Percentiles rank a stretch among this genome's conserved stretches.
Evolutionary conservation across 257 asterid species (phyloP).

Genomic region (Salvia splendens): DNA sequence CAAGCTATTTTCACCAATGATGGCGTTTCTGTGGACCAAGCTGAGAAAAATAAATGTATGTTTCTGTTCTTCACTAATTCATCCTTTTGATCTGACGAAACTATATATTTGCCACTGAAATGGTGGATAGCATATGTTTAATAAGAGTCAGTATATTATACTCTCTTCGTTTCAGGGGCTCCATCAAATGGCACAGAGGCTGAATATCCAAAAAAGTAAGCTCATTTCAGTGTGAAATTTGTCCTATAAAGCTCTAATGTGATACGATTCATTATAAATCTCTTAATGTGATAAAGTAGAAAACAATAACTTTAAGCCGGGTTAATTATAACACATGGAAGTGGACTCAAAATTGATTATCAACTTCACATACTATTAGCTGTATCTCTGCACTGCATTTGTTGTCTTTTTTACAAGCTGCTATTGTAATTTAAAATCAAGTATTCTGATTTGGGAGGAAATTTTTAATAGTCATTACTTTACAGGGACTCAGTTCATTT

Average conservation of each 20-base stretch:
- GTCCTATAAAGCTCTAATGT: slow-evolving; percentile 14
- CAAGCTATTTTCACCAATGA: slow-evolving; percentile 39
- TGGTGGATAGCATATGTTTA: slow-evolving; percentile 23
- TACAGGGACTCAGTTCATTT: slow-evolving; percentile 39
- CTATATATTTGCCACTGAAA: slow-evolving; percentile 28
- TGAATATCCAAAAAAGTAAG: slow-evolving; percentile 58
- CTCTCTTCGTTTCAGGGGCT: slow-evolving; percentile 51
- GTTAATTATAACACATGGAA: slow-evolving; percentile 10
- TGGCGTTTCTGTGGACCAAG: slow-evolving; percentile 35
- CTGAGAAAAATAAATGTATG: slow-evolving; percentile 49
- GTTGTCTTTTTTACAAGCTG: slow-evolving; percentile 28
- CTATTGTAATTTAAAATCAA: slow-evolving; percentile 5
- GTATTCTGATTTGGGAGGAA: slow-evolving; percentile 17
- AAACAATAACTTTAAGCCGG: slow-evolving; percentile 18
- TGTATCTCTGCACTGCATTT: slow-evolving; percentile 24
- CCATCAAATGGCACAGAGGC: slow-evolving; percentile 43
- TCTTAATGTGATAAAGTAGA: slow-evolving; percentile 12
- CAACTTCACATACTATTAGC: background rate
- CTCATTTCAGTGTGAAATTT: slow-evolving; percentile 25
- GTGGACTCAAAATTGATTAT: slow-evolving; percentile 2
- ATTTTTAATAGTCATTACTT: slow-evolving; percentile 33
- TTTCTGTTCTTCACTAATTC: slow-evolving; percentile 32
- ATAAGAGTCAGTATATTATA: slow-evolving; percentile 23
- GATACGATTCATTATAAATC: slow-evolving; percentile 15
- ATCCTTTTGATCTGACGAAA: slow-evolving; percentile 29